These are phyloP conservation scores for Volvox africanus DNA, from an alignment of 139 green algal genomes.

Conservation along the genomic window DNA sequence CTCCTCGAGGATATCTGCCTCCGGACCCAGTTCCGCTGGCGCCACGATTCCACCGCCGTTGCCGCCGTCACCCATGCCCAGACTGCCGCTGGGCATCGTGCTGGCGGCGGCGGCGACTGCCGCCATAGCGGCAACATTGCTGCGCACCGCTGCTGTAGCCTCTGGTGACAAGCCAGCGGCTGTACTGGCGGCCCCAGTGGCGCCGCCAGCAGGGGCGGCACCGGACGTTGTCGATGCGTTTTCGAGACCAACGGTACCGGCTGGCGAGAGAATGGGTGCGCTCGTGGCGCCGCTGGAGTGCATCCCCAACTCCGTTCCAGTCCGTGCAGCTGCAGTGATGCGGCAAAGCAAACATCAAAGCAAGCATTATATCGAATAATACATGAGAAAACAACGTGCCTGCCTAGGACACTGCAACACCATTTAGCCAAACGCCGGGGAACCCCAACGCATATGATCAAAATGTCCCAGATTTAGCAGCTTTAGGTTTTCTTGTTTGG, in stretches of 20 bases:
- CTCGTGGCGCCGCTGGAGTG: background rate
- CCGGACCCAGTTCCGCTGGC: background rate
- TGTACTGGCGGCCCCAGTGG: background rate
- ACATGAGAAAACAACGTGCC: too few species aligned
- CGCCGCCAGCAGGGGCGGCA: background rate
- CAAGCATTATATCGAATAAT: too few species aligned
- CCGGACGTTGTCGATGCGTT: background rate
- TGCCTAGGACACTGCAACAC: too few species aligned
- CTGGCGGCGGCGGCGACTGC: background rate
- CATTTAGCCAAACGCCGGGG: too few species aligned
- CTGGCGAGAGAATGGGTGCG: background rate
- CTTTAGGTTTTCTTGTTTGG: too few species aligned
- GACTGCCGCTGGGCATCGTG: background rate
- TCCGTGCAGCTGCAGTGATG: background rate
- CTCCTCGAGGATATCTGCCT: conserved; percentile 46
- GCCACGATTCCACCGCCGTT: background rate
- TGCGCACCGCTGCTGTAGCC: background rate
- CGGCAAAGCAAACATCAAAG: too few species aligned
- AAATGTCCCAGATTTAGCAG: too few species aligned
- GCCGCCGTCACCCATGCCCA: background rate
- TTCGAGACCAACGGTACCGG: background rate
- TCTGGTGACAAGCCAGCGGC: background rate
- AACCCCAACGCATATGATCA: too few species aligned
- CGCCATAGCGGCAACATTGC: conserved; percentile 8
- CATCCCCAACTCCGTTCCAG: background rate